phyloP scores from a whole-genome alignment of 352 stramenopile genomes.

The Phytopythium kandeliae region DNA sequence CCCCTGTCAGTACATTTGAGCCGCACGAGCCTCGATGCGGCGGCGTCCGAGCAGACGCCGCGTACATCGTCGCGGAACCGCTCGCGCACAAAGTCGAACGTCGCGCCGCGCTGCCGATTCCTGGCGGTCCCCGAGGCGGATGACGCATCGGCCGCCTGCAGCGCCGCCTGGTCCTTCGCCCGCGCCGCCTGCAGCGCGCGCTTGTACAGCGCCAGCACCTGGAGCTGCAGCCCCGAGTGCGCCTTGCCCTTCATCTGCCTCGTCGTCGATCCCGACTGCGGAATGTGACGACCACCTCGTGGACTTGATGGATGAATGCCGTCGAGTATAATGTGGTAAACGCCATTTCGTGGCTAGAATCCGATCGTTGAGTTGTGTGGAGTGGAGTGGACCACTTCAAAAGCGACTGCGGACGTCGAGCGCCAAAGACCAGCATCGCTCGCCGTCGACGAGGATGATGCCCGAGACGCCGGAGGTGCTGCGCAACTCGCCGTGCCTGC shows the following conservation, averaged over 20 bases:
- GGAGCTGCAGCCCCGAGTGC: slow-evolving; percentile 74
- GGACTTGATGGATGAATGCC: neutral
- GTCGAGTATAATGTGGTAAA: too few species aligned
- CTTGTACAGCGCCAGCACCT: slow-evolving; percentile 73
- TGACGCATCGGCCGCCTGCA: neutral
- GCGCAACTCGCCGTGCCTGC: slow-evolving; percentile 76
- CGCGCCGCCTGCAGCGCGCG: slow-evolving; percentile 47
- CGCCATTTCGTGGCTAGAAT: too few species aligned
- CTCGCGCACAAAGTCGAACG: slow-evolving; percentile 57
- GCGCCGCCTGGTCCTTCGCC: slow-evolving; percentile 42
- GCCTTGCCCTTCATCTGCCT: slow-evolving; percentile 8
- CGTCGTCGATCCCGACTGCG: neutral
- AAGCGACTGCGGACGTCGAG: too few species aligned
- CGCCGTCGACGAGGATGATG: slow-evolving; percentile 8
- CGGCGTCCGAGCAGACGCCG: neutral
- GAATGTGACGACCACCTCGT: neutral
- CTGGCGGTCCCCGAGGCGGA: neutral
- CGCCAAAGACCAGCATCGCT: too few species aligned
- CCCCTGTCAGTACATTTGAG: too few species aligned
- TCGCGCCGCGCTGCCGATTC: slow-evolving; percentile 7
- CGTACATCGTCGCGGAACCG: slow-evolving; percentile 72
- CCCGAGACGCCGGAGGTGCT: slow-evolving; percentile 31
- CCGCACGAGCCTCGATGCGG: too few species aligned
- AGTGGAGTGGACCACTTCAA: too few species aligned
- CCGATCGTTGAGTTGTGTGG: too few species aligned